A percentile compares a stretch with the other conserved stretches of the same genome.
phyloP scores from a whole-genome alignment of 192 early-diverging fungal genomes.

The Lobosporangium transversale region DNA sequence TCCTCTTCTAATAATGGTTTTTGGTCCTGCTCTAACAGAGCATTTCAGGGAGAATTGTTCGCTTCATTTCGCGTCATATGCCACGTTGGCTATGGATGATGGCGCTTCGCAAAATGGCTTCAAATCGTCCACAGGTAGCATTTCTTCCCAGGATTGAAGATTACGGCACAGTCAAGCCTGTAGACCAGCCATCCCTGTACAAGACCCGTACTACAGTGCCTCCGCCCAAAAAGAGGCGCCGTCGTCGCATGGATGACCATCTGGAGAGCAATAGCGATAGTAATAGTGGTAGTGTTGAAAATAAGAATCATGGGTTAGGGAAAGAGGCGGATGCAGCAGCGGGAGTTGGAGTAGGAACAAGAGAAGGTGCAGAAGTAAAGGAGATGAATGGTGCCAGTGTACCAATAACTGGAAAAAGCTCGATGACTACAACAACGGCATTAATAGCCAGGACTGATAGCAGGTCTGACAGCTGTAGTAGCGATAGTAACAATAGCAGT shows the following conservation, averaged over 20 bases:
- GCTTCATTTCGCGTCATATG: constrained; percentile 5
- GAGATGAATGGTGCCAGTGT: no score
- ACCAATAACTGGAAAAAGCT: no score
- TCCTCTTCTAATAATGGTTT: not conserved
- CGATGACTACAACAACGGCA: no score
- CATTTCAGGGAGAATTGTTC: not conserved
- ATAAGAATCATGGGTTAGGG: no score
- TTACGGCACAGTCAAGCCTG: constrained; percentile 7
- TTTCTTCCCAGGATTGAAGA: constrained; percentile 14
- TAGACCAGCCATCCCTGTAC: constrained; percentile 3
- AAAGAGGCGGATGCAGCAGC: no score
- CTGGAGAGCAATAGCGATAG: not conserved
- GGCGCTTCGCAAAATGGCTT: not conserved
- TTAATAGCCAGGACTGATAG: no score
- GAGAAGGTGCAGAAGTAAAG: no score
- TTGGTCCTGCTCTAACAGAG: not conserved
- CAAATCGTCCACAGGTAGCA: not conserved
- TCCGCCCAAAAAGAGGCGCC: not conserved
- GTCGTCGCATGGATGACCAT: no score
- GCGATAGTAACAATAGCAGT: no score
- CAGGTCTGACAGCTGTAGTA: no score
- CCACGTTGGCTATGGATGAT: not conserved
- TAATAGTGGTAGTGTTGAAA: no score
- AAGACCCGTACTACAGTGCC: not conserved
- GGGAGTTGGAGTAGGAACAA: no score